Evolutionary conservation across 495 filamentous ascomycete genomes (phyloP), one percentile per base, ranked within the genome.

Genomic region (Penicillium herquei): DNA sequence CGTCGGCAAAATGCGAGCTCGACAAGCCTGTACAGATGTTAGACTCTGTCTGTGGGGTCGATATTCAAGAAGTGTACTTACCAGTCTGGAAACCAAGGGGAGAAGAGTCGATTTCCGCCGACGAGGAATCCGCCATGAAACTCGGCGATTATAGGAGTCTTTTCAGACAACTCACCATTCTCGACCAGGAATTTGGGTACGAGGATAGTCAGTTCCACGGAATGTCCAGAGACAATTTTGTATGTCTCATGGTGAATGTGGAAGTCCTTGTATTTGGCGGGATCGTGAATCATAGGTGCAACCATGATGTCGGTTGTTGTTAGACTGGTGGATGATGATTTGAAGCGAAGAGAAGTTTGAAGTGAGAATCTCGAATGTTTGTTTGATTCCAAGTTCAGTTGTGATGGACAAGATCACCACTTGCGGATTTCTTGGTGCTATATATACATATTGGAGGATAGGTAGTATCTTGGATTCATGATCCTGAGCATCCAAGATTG

Each of bases 101-200:
- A 40, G 14, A 59, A 59, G 4, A 51, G 10, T n/a, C 61, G 54
- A 1, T 57, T 32, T 21, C 61, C 61, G 33, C 49, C 17, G 14
- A 63, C 48, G 5, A 63, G 45, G 45, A 54, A 59, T 6, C 61
- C 61, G 1, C 61, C 61, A 33, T 59, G 61, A 30, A 63, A 56
- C 17, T 49, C 52, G 10, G 44, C 39, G 39, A 63, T 51, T 9
- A 63, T 31, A 1, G 61, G 61, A 10, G 39, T 35, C 30, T 49
- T 53, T 26, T 39, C 44, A 13, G 49, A 16, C 9, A 49, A n/a
- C 2, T 43, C 41, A 11, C 46, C 33, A 6, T 30, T 12, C 9
- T 35, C 31, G 42, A 32, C 49, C 7, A 63, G 11, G 18, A 14
- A 37, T 7, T 54, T 55, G 2, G 61, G 61, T 6, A 63, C 45